Conservation (phyloP, 352 stramenopile genomes). For the Pilasporangium apinafurcum region DNA sequence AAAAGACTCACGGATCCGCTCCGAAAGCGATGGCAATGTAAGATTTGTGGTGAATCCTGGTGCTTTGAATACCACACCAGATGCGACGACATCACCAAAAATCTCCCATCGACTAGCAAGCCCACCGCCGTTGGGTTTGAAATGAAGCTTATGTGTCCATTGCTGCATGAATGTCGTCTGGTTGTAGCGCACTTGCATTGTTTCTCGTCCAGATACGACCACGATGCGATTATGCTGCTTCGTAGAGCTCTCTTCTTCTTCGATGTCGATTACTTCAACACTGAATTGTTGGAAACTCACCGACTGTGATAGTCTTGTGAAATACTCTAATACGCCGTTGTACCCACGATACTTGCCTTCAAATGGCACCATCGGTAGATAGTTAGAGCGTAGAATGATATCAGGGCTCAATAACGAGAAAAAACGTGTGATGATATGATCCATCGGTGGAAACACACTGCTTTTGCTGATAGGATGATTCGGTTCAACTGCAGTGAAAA, state of each 20-base stretch:
- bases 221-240: conserved; percentile 43
- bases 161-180: conserved; percentile 85
- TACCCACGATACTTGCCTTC: conserved; percentile 78
- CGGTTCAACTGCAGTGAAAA: conserved; percentile 35
- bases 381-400: conserved; percentile 78
- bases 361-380: conserved; percentile 87
- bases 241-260: conserved; percentile 24
- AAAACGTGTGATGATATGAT: conserved; percentile 63
- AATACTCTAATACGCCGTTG: conserved; percentile 72
- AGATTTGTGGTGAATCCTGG: conserved; percentile 76
- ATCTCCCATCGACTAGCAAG: conserved; percentile 78
- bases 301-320: conserved; percentile 56
- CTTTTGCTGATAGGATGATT: conserved; percentile 54
- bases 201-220: conserved; percentile 68
- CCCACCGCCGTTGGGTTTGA: conserved; percentile 43
- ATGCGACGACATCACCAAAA: conserved; percentile 82
- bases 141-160: conserved; percentile 82
- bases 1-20: conserved; percentile 81
- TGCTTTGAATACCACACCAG: conserved; percentile 78
- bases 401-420: conserved; percentile 77
- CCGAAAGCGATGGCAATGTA: conserved; percentile 66
- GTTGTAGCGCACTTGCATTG: conserved; percentile 79
- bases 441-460: conserved; percentile 28
- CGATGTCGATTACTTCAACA: conserved; percentile 65
- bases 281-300: conserved; percentile 72